Conservation (phyloP, 2,329 filamentous ascomycete genomes). For the Penicillium aurantiogriseum region DNA sequence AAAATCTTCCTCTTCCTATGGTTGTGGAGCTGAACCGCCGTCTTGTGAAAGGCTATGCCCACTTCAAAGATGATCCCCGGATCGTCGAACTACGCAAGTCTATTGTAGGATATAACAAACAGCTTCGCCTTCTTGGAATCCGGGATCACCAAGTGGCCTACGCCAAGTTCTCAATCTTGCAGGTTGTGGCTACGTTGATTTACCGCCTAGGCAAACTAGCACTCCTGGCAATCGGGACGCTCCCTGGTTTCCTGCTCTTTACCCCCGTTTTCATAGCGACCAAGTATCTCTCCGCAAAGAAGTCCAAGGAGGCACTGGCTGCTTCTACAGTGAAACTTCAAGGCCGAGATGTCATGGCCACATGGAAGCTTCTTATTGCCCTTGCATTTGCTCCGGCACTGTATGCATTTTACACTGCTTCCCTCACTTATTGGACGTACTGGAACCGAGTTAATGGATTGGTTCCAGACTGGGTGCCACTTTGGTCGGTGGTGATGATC, state of each 20-base stretch:
- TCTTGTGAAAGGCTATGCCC: constrained; percentile 84
- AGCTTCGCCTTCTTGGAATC: constrained; percentile 80
- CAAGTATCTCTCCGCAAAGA: constrained; percentile 76
- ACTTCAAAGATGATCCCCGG: constrained; percentile 86
- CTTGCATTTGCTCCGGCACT: constrained; percentile 77
- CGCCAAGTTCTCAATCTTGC: constrained; percentile 74
- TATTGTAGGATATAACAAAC: constrained; percentile 81
- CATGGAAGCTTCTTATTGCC: constrained; percentile 90
- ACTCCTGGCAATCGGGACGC: constrained; percentile 73
- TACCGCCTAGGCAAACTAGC: constrained; percentile 77
- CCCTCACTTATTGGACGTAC: constrained; percentile 75
- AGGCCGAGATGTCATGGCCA: constrained; percentile 85
- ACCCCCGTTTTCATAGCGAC: constrained; percentile 82
- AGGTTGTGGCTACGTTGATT: constrained; percentile 72
- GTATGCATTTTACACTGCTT: constrained; percentile 75
- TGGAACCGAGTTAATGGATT: constrained; percentile 79
- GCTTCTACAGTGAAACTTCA: constrained; percentile 86
- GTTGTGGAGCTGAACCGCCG: constrained; percentile 93
- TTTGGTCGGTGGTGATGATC: constrained; percentile 71
- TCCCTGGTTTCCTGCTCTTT: constrained; percentile 85
- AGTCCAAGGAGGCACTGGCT: constrained; percentile 79
- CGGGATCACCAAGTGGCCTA: constrained; percentile 95
- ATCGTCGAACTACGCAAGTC: constrained; percentile 72
- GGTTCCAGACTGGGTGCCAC: constrained; percentile 74
- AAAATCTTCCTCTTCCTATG: constrained; percentile 86